Base-by-base conservation (phyloP, 345 rosid species). In the Iberis pinnata region DNA sequence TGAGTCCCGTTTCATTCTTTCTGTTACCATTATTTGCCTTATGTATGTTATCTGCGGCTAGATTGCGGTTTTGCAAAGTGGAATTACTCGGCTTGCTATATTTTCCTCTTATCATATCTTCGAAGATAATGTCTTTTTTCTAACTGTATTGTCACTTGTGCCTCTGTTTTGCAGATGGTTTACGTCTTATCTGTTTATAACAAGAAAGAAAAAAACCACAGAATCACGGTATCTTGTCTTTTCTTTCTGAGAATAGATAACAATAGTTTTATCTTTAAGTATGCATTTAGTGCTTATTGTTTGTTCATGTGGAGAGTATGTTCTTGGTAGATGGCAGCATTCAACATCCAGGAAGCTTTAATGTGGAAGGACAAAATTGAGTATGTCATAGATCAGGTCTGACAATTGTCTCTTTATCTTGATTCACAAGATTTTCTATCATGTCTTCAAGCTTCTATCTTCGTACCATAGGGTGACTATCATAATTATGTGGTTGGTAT, bases 321-420 rank as follows among this genome's bases (percentile, higher is more conserved):
- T 52, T 70, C 37, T 65, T 73, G 60, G 54, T 71, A 93, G 99
- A 93, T 93, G 99, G 99, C 99, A 52, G 99, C 99, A 55, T 93
- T 93, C 77, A 93, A 93, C 78, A 88, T 93, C 65, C 97, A 89
- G 67, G 97, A 93, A 73, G 95, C 84, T 51, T 64, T 83, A 47
- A 70, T 73, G 39, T 93, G 99, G 99, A 93, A 83, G 83, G 97
- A 83, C 56, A 88, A 83, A 62, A 78, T 88, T 55, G 95, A 88
- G 76, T 58, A 64, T 60, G 92, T 88, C 27, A 93, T 93, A 46
- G 99, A 93, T 76, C 97, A 79, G 97, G 99, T 93, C 9, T 63
- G 68, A 62, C 16, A 9, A 6, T 36, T 35, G 36, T 41, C 36
- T 54, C 49, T 8, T 36, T 18, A 53, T 10, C 9, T 12, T 52